These are phyloP conservation scores for Pythium aquatile DNA, from an alignment of 352 stramenopile species.

Conservation along the genomic window DNA sequence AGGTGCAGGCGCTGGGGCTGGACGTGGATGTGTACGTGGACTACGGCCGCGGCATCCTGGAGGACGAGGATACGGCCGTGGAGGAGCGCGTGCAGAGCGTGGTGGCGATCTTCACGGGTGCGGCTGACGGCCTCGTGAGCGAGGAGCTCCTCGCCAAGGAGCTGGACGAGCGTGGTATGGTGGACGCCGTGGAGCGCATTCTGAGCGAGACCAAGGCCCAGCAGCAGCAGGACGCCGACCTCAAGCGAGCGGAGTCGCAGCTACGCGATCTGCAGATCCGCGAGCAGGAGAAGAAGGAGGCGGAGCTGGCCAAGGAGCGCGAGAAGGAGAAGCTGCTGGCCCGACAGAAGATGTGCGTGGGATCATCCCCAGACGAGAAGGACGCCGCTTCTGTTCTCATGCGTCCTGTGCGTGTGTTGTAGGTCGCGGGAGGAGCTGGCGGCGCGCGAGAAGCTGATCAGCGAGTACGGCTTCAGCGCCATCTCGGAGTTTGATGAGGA, in stretches of 20 bases:
- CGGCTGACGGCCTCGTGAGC: constrained; percentile 48
- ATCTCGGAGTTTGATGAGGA: constrained; percentile 85
- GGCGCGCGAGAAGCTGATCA: constrained; percentile 76
- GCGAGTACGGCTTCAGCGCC: constrained; percentile 71
- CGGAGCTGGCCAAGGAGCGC: constrained; percentile 45
- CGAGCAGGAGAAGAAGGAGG: constrained; percentile 59
- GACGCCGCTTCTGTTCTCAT: too few relatives aligned
- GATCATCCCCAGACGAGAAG: too few relatives aligned
- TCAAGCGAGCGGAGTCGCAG: constrained; percentile 44
- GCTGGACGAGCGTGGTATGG: constrained; percentile 44
- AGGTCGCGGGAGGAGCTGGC: constrained; percentile 68
- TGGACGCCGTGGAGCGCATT: constrained; percentile 49
- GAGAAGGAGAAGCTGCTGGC: constrained; percentile 64
- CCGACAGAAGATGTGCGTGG: constrained; percentile 60
- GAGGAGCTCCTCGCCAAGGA: constrained; percentile 37
- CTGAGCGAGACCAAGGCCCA: constrained; percentile 36
- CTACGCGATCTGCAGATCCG: constrained; percentile 54
- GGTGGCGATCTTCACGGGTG: constrained; percentile 56
- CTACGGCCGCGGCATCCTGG: constrained; percentile 63
- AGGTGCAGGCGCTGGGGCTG: constrained; percentile 54
- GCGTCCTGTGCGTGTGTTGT: too few relatives aligned
- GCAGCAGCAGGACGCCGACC: constrained; percentile 35
- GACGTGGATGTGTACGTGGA: constrained; percentile 80
- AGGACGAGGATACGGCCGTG: constrained; percentile 72
- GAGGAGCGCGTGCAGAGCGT: constrained; percentile 67